A percentile compares a stretch with the other conserved stretches of the same genome.
Conservation (phyloP, 2,329 filamentous ascomycete genomes). For the Pseudogymnoascus destructans region DNA sequence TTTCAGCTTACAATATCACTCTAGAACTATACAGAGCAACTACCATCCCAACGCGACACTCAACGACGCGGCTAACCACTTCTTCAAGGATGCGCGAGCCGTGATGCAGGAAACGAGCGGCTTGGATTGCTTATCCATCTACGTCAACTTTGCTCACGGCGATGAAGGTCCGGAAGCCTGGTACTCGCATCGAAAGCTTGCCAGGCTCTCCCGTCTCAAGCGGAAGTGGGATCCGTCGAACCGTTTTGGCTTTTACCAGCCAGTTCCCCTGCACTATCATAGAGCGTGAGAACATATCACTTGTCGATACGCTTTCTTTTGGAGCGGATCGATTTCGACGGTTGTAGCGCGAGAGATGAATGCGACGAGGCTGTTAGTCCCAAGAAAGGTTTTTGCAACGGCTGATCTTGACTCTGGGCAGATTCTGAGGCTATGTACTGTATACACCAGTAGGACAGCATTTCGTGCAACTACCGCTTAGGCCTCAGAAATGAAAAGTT, state of each 20-base stretch:
- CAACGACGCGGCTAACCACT: not conserved
- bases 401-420: too few relatives aligned
- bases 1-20: not conserved
- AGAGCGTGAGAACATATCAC: too few relatives aligned
- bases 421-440: too few relatives aligned
- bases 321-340: too few relatives aligned
- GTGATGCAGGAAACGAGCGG: not conserved
- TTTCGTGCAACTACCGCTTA: too few relatives aligned
- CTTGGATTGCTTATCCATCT: not conserved
- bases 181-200: slow-evolving; percentile 9
- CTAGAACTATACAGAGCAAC: not conserved
- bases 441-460: too few relatives aligned
- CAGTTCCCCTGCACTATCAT: not conserved
- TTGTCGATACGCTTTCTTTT: too few relatives aligned
- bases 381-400: too few relatives aligned
- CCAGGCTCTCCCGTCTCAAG: slow-evolving; percentile 5
- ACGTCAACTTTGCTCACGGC: slow-evolving; percentile 12
- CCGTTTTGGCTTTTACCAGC: not conserved
- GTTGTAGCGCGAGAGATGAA: too few relatives aligned
- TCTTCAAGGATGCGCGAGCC: not conserved
- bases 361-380: too few relatives aligned
- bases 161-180: slow-evolving; percentile 9
- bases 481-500: too few relatives aligned
- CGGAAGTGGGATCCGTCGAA: slow-evolving; percentile 5
- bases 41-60: not conserved